Evolutionary conservation across 805 yeast genomes (phyloP).

Genomic region (Metschnikowia lochheadii): DNA sequence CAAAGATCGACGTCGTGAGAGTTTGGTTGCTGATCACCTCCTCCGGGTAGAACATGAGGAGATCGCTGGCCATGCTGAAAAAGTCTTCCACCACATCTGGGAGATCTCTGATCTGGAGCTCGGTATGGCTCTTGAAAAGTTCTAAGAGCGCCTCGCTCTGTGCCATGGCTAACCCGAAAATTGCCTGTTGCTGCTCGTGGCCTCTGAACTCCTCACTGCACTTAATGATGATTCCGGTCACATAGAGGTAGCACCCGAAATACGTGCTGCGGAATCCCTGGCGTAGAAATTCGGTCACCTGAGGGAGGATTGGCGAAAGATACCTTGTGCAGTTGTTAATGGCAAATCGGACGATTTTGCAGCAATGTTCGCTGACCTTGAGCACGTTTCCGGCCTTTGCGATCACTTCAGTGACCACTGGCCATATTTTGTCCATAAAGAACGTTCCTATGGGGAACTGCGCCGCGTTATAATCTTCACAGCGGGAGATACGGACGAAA

Average conservation of each 20-base stretch:
- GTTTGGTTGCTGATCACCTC: slow-evolving; percentile 44
- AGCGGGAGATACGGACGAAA: slow-evolving; percentile 54
- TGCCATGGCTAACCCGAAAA: slow-evolving; percentile 69
- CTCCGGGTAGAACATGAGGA: slow-evolving; percentile 69
- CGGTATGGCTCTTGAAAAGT: slow-evolving; percentile 23
- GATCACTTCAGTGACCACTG: slow-evolving; percentile 47
- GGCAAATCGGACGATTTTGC: slow-evolving; percentile 63
- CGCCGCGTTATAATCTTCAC: slow-evolving; percentile 34
- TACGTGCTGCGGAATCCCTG: slow-evolving; percentile 66
- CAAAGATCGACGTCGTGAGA: slow-evolving; percentile 49
- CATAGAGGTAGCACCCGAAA: slow-evolving; percentile 86
- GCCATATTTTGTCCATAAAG: slow-evolving; percentile 55
- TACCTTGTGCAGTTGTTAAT: slow-evolving; percentile 59
- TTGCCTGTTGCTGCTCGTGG: slow-evolving; percentile 52
- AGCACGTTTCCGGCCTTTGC: slow-evolving; percentile 54
- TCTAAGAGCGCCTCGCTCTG: slow-evolving; percentile 60
- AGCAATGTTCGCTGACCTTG: slow-evolving; percentile 68
- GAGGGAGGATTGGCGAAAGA: slow-evolving; percentile 55
- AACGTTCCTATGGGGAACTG: slow-evolving; percentile 51
- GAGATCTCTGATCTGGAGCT: slow-evolving; percentile 32
- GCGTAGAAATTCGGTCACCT: slow-evolving; percentile 62
- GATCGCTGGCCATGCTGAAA: slow-evolving; percentile 73
- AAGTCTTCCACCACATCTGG: slow-evolving; percentile 85
- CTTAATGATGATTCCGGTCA: slow-evolving; percentile 74
- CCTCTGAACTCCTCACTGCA: slow-evolving; percentile 54